Conservation (phyloP, 345 rosid genomes). For the Anastatica hierochuntica region DNA sequence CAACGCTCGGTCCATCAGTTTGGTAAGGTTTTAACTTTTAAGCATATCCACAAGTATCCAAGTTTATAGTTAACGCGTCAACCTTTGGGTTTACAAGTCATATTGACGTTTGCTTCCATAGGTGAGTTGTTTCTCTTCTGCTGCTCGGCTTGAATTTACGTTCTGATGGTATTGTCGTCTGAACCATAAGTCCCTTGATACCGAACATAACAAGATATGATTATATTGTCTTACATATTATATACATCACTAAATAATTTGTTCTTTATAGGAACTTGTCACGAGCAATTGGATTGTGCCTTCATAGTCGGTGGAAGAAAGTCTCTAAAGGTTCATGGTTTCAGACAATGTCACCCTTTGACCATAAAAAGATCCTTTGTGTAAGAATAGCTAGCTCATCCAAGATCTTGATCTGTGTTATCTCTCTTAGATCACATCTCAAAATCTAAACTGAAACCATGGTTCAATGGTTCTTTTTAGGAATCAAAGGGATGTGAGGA, state of each 20-base stretch:
- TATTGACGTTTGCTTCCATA: constrained; percentile 73
- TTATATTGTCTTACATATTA: background rate
- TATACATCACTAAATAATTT: background rate
- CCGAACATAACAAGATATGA: too few species aligned
- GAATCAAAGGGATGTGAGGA: constrained; percentile 22
- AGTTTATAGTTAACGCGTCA: constrained; percentile 42
- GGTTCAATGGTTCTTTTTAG: constrained; percentile 27
- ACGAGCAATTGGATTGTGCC: constrained; percentile 69
- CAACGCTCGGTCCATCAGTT: too few species aligned
- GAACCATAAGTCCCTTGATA: too few species aligned
- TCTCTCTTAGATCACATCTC: constrained; percentile 4
- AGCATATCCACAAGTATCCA: constrained; percentile 50
- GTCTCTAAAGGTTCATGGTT: constrained; percentile 63
- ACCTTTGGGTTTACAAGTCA: constrained; percentile 24
- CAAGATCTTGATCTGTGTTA: constrained; percentile 18
- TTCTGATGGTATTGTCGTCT: too few species aligned
- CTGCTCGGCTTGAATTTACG: background rate
- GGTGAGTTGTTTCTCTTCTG: constrained; percentile 35
- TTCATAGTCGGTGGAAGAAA: constrained; percentile 70
- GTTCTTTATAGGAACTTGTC: constrained; percentile 67
- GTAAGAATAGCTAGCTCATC: constrained; percentile 42
- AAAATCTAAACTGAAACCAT: background rate
- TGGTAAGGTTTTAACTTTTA: too few species aligned
- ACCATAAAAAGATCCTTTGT: constrained; percentile 66
- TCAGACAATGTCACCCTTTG: constrained; percentile 82